A percentile compares a stretch with the other conserved stretches of the same genome.
These are phyloP conservation scores for Malus orientalis DNA, from an alignment of 306 rosid species.

Conservation along the genomic window DNA sequence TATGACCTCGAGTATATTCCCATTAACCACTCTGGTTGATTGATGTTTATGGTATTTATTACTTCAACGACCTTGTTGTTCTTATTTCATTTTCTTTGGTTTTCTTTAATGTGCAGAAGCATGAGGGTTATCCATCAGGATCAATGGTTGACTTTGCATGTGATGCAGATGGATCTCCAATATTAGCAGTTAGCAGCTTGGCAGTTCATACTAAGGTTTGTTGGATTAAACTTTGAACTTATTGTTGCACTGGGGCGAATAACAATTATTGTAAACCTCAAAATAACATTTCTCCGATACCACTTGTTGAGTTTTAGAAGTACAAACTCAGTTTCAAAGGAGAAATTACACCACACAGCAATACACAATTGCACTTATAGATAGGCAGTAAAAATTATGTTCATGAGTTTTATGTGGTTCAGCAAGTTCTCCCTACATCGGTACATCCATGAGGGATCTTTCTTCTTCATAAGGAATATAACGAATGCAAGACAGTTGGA, in stretches of 20 bases:
- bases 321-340: background rate
- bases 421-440: background rate
- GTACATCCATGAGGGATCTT: background rate
- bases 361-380: background rate
- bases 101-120: conserved; percentile 41
- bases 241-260: background rate
- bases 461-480: background rate
- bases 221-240: background rate
- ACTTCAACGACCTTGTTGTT: background rate
- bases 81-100: conserved; percentile 11
- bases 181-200: conserved; percentile 81
- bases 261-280: background rate
- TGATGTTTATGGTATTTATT: conserved; percentile 10
- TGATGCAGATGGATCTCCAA: conserved; percentile 76
- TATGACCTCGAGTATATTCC: background rate
- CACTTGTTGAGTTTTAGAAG: background rate
- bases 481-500: background rate
- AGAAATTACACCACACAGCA: background rate
- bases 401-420: background rate
- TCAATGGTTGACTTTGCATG: conserved; percentile 87
- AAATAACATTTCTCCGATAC: background rate
- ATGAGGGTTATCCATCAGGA: conserved; percentile 84
- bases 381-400: background rate
- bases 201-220: conserved; percentile 76
- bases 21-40: background rate